phyloP scores from a whole-genome alignment of 2,329 filamentous ascomycete genomes.

The Orbilia quercus region DNA sequence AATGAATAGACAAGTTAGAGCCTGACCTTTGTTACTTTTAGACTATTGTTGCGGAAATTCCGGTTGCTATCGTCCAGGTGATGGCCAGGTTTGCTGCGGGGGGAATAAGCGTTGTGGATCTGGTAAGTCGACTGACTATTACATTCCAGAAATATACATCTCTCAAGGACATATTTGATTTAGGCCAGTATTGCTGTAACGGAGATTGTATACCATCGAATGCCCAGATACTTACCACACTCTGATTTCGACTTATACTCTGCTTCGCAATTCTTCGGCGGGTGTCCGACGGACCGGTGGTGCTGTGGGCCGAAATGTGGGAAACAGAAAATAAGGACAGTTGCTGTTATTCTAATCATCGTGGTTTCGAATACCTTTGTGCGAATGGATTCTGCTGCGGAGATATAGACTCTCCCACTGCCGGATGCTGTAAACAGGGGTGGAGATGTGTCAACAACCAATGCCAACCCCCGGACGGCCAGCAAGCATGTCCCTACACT shows the following conservation, averaged over 20 bases:
- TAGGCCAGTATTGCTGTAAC: slow-evolving; percentile 23
- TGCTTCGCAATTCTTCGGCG: too few species aligned
- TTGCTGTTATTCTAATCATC: background rate
- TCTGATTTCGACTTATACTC: too few species aligned
- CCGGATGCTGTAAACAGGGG: slow-evolving; percentile 7
- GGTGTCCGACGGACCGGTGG: background rate
- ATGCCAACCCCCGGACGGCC: slow-evolving; percentile 1
- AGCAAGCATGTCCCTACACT: slow-evolving; percentile 10
- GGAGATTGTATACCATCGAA: slow-evolving; percentile 30
- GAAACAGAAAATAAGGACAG: background rate
- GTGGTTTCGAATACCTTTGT: background rate
- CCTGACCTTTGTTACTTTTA: background rate
- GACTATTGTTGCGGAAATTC: slow-evolving; percentile 22
- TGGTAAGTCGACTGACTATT: slow-evolving; percentile 9
- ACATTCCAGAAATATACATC: background rate
- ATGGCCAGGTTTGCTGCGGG: slow-evolving; percentile 24
- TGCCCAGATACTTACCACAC: slow-evolving; percentile 21
- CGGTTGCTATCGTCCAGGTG: slow-evolving; percentile 21
- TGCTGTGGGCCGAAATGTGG: background rate
- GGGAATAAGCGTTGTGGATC: slow-evolving; percentile 21
- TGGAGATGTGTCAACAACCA: slow-evolving; percentile 15
- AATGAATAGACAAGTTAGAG: background rate
- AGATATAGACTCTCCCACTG: too few species aligned
- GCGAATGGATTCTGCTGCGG: background rate
- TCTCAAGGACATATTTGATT: background rate